phyloP scores from a whole-genome alignment of 164 flowering plant genomes.

The Nelumbo lutea region DNA sequence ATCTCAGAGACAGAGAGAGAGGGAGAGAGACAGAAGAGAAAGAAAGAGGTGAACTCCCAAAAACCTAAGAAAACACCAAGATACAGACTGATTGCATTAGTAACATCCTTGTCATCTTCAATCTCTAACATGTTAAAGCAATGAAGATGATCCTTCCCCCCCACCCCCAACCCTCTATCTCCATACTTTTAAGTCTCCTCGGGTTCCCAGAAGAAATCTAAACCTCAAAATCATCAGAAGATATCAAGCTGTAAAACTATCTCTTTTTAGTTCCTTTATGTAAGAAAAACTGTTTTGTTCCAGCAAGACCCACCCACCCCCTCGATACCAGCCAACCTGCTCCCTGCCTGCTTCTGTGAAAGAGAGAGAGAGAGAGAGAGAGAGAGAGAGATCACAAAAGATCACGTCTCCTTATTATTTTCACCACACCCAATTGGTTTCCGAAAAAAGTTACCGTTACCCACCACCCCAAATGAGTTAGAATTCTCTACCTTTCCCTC shows the following conservation, averaged over 20 bases:
- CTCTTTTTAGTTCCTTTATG: background rate
- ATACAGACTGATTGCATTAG: background rate
- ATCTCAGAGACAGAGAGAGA: background rate
- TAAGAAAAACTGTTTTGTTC: background rate
- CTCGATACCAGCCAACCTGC: background rate
- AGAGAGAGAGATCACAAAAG: no score
- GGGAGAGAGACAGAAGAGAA: no score
- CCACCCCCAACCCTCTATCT: background rate
- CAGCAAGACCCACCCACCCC: background rate
- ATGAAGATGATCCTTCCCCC: background rate
- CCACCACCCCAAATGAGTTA: background rate
- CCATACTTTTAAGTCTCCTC: background rate
- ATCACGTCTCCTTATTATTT: no score
- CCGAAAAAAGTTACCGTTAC: no score
- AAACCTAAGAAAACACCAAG: background rate
- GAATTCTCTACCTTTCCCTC: background rate
- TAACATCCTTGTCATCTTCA: no score
- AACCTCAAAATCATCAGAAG: background rate
- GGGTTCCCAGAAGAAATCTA: background rate
- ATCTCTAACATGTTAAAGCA: no score
- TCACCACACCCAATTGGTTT: no score
- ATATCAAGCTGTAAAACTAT: background rate
- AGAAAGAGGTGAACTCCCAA: no score
- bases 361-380: no score
- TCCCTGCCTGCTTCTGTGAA: background rate